These are phyloP conservation scores for Fusarium sp. DNA, from an alignment of 2,329 filamentous ascomycete genomes.

Conservation along the genomic window DNA sequence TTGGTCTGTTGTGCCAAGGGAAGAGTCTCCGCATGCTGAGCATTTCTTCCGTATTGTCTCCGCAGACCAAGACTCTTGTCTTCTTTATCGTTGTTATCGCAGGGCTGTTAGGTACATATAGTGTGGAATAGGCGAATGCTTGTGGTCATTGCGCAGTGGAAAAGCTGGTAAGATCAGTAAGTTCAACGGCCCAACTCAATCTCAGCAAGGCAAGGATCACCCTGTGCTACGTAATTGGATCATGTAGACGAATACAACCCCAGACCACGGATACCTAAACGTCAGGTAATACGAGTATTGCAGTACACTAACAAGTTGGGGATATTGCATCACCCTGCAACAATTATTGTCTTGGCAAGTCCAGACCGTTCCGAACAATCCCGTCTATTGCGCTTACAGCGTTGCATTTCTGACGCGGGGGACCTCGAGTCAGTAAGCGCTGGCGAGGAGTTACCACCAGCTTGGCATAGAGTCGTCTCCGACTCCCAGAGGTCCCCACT, in stretches of 20 bases:
- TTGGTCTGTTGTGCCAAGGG: not conserved
- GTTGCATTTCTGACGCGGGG: conserved; percentile 4
- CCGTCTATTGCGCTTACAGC: not conserved
- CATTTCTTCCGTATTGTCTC: not conserved
- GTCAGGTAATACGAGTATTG: not conserved
- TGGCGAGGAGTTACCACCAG: not conserved
- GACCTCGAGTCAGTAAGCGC: not conserved
- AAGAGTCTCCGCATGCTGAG: conserved; percentile 1
- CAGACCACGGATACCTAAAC: not conserved
- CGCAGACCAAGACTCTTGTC: conserved; percentile 6
- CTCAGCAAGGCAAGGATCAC: not conserved
- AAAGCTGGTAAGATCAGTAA: not conserved
- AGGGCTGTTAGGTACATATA: not conserved
- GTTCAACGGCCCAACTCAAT: not conserved
- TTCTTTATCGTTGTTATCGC: not conserved
- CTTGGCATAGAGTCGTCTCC: not conserved
- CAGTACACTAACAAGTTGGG: not conserved
- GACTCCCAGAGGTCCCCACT: not conserved
- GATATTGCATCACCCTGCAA: conserved; percentile 13
- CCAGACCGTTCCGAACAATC: conserved; percentile 15
- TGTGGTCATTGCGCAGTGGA: not conserved
- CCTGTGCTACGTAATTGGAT: not conserved
- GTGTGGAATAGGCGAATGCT: not conserved
- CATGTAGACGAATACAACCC: conserved; percentile 21
- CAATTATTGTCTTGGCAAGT: conserved; percentile 5